Conservation (phyloP, 371 early-diverging fungal species). For the Syncephalis plumigaleata region DNA sequence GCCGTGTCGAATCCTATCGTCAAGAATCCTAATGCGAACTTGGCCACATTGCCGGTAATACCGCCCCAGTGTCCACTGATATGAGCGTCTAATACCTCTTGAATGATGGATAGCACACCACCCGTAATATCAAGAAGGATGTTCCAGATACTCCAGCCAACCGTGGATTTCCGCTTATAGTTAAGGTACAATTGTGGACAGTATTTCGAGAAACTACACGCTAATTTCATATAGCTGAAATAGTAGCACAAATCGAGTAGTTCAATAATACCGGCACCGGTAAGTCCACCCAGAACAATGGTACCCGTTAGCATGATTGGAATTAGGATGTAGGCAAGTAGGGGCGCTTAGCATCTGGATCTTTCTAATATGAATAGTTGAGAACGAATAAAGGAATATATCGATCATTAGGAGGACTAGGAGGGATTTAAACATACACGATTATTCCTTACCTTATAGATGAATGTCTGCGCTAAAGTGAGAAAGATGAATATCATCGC, state of each 20-base stretch:
- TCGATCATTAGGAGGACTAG: no score
- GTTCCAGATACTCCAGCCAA: constrained; percentile 86
- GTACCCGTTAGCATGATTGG: constrained; percentile 17
- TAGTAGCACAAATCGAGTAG: constrained; percentile 54
- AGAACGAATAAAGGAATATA: background rate
- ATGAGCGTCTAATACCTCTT: constrained; percentile 60
- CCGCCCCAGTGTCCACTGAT: constrained; percentile 47
- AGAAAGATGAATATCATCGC: constrained; percentile 49
- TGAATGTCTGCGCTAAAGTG: constrained; percentile 47
- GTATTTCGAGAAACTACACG: constrained; percentile 68
- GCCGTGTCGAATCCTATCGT: constrained; percentile 66
- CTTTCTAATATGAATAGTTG: constrained; percentile 17
- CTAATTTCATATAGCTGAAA: constrained; percentile 63
- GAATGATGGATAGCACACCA: constrained; percentile 59
- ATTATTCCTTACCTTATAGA: constrained; percentile 44
- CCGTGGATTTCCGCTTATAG: constrained; percentile 55
- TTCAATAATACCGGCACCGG: constrained; percentile 12
- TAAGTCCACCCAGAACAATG: constrained; percentile 18
- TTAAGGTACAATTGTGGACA: constrained; percentile 77
- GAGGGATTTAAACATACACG: no score
- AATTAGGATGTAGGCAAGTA: constrained; percentile 10
- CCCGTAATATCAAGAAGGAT: constrained; percentile 84
- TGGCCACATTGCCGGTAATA: constrained; percentile 43
- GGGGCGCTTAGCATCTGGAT: constrained; percentile 18
- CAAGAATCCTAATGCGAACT: constrained; percentile 58